Evolutionary conservation across 805 yeast genomes (phyloP).

Genomic region (Sugiyamaella boreocaroliniensis): DNA sequence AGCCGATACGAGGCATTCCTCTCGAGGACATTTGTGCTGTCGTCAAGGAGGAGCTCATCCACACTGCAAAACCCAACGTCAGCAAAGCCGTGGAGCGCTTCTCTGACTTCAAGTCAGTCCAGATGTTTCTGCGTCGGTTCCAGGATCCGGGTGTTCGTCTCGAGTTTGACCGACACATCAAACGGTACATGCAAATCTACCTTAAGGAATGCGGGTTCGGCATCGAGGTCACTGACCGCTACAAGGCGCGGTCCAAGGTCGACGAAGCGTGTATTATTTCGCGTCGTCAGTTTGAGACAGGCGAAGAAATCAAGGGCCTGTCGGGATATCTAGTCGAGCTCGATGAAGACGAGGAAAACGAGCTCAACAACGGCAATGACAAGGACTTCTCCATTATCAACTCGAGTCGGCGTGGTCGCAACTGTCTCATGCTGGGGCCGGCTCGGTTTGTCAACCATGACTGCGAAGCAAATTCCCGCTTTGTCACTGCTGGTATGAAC

Average conservation of each 20-base stretch:
- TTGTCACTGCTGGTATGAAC: conserved; percentile 27
- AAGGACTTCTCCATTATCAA: conserved; percentile 40
- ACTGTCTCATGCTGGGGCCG: conserved; percentile 43
- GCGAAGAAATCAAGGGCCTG: conserved; percentile 32
- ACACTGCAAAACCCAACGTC: conserved; percentile 2
- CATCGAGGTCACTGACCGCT: conserved; percentile 39
- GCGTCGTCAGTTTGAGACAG: conserved; percentile 25
- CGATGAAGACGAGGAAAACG: conserved; percentile 30
- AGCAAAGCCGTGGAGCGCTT: conserved; percentile 25
- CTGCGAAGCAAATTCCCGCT: conserved; percentile 39
- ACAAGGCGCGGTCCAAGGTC: conserved; percentile 22
- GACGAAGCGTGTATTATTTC: conserved; percentile 39
- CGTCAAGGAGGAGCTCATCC: conserved; percentile 13
- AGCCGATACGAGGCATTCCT: conserved; percentile 20
- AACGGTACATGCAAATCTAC: conserved; percentile 34
- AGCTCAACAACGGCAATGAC: conserved; percentile 26
- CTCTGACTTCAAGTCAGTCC: conserved; percentile 23
- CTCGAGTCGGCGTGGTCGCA: conserved; percentile 29
- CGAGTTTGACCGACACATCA: conserved; percentile 35
- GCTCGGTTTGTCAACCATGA: conserved; percentile 44
- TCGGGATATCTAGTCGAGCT: conserved; percentile 36
- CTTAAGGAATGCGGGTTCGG: conserved; percentile 37
- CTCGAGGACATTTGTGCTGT: conserved; percentile 13
- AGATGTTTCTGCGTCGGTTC: conserved; percentile 24
- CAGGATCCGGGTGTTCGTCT: conserved; percentile 17